Evolutionary conservation across 345 rosid species (phyloP).

Genomic region (Melaleuca quinquenervia): DNA sequence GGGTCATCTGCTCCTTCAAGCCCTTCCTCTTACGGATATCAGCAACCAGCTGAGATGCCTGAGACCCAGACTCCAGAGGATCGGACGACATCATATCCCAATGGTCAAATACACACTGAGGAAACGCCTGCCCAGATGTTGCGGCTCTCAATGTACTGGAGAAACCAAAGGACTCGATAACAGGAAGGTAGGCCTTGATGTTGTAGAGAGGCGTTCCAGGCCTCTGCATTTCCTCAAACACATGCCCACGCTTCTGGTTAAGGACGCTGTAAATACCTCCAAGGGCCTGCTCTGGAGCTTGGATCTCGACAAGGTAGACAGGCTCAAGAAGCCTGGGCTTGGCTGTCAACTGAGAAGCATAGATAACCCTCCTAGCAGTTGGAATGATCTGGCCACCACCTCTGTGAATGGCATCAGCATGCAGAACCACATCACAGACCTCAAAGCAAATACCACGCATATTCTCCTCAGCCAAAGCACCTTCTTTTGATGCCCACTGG

Average conservation of each 20-base stretch:
- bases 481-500: constrained; percentile 91
- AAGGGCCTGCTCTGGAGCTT: constrained; percentile 76
- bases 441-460: constrained; percentile 86
- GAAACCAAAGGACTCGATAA: constrained; percentile 71
- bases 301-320: constrained; percentile 73
- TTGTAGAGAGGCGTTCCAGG: constrained; percentile 76
- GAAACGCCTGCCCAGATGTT: constrained; percentile 82
- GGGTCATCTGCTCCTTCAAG: constrained; percentile 58
- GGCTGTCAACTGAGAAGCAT: constrained; percentile 71
- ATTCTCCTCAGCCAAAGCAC: constrained; percentile 66
- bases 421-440: constrained; percentile 78
- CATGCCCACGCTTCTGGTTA: constrained; percentile 81
- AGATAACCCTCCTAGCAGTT: constrained; percentile 76
- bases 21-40: constrained; percentile 57
- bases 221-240: constrained; percentile 78
- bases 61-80: constrained; percentile 40
- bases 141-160: constrained; percentile 60
- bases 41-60: constrained; percentile 24
- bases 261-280: constrained; percentile 90
- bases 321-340: constrained; percentile 86
- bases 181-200: constrained; percentile 79
- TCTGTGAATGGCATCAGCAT: constrained; percentile 81
- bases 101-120: constrained; percentile 76
- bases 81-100: constrained; percentile 66
- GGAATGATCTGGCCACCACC: constrained; percentile 88